phyloP scores from a whole-genome alignment of 2,329 filamentous ascomycete genomes.

The Talaromyces pinophilus region DNA sequence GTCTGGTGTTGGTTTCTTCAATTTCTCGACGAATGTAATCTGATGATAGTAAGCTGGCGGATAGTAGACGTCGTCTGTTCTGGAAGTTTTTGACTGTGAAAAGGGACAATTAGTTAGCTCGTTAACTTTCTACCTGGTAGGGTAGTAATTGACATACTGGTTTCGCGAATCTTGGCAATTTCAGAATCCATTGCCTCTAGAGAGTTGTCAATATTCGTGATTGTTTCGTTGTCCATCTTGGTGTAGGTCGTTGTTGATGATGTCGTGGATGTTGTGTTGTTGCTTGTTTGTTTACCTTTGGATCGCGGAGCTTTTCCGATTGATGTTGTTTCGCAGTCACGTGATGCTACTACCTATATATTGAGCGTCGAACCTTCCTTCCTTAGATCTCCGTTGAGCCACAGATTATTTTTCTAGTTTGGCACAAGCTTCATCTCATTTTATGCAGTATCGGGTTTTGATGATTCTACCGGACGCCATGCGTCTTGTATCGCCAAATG shows the following conservation, averaged over 20 bases:
- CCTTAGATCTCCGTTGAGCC: neutral
- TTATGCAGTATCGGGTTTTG: too few relatives aligned
- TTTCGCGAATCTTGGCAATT: constrained; percentile 43
- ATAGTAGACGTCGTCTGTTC: constrained; percentile 41
- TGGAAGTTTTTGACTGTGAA: constrained; percentile 42
- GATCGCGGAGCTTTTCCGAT: constrained; percentile 1
- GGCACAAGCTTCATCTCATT: neutral
- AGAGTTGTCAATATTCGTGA: constrained; percentile 19
- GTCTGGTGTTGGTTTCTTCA: constrained; percentile 21
- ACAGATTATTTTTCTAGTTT: neutral
- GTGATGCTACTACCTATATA: neutral
- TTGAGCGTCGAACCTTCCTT: neutral
- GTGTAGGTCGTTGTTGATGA: neutral
- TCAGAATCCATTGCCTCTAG: constrained; percentile 41
- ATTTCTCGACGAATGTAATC: constrained; percentile 38
- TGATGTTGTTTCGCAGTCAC: neutral
- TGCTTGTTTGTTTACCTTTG: constrained; percentile 3
- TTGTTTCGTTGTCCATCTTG: constrained; percentile 20
- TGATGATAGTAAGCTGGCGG: constrained; percentile 47
- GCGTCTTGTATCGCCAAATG: too few relatives aligned
- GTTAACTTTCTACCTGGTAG: neutral
- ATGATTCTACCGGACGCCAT: too few relatives aligned
- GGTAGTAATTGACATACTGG: constrained; percentile 36
- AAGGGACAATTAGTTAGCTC: constrained; percentile 22
- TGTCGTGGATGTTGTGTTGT: neutral